These are phyloP conservation scores for Cajanus cajan DNA, from an alignment of 306 rosid species.

Conservation along the genomic window DNA sequence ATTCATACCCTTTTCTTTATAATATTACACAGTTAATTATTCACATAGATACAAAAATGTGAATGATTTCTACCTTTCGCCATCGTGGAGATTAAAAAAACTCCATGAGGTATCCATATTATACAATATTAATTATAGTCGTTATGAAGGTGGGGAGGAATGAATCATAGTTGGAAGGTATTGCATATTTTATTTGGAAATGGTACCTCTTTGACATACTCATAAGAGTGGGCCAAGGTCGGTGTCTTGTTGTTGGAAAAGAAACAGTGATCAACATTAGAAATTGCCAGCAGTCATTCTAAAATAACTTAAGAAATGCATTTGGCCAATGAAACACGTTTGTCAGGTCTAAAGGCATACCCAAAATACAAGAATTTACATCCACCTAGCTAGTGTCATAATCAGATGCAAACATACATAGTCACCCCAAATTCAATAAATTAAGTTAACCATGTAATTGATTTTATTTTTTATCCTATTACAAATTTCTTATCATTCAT, in stretches of 20 bases:
- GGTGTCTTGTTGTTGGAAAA: neutral
- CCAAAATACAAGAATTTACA: constrained; percentile 32
- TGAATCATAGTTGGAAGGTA: neutral
- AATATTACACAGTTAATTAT: neutral
- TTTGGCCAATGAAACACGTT: constrained; percentile 1
- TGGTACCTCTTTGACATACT: neutral
- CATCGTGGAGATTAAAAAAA: neutral
- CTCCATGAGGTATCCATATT: neutral
- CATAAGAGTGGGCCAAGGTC: constrained; percentile 21
- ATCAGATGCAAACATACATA: constrained; percentile 30
- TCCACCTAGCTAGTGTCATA: constrained; percentile 58
- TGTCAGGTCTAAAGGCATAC: constrained; percentile 25
- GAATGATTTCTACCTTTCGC: constrained; percentile 11
- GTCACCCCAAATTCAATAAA: constrained; percentile 16
- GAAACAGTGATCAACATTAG: neutral
- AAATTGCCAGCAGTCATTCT: neutral
- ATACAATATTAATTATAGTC: constrained; percentile 3
- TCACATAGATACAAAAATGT: constrained; percentile 3
- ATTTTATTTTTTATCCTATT: no score
- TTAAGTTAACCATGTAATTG: no score
- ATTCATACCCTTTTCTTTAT: no score
- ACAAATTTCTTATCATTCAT: no score
- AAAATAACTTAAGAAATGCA: constrained; percentile 4
- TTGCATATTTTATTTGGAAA: neutral
- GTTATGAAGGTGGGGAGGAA: neutral